A percentile compares a stretch with the other conserved stretches of the same genome.
Conservation (phyloP, 371 early-diverging fungal species). For the Syncephalastrum racemosum region DNA sequence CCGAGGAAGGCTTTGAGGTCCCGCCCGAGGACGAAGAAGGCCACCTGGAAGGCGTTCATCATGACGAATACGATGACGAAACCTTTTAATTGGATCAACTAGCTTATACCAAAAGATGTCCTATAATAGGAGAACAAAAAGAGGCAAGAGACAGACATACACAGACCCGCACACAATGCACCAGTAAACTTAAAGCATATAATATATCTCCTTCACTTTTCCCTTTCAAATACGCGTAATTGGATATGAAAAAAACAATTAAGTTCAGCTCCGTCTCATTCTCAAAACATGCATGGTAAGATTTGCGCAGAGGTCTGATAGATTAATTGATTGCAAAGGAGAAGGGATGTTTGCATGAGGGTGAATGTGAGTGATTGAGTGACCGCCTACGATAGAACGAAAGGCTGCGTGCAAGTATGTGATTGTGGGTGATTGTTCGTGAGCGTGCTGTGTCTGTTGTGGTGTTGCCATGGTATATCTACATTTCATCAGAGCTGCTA, state of each 20-base stretch:
- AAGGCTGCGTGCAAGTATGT: neutral
- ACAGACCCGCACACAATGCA: too few relatives aligned
- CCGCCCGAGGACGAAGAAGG: slow-evolving; percentile 40
- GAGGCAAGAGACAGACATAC: neutral
- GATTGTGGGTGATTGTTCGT: neutral
- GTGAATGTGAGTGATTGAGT: slow-evolving; percentile 5
- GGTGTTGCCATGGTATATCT: slow-evolving; percentile 25
- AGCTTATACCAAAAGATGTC: too few relatives aligned
- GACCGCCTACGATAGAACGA: neutral
- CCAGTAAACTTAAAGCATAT: too few relatives aligned
- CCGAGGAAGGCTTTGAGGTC: slow-evolving; percentile 66
- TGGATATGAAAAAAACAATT: too few relatives aligned
- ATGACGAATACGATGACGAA: slow-evolving; percentile 49
- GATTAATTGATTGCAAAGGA: neutral
- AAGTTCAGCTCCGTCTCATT: too few relatives aligned
- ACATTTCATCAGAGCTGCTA: slow-evolving; percentile 68
- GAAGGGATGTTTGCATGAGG: slow-evolving; percentile 1
- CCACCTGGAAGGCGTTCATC: slow-evolving; percentile 12
- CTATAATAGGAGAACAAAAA: neutral
- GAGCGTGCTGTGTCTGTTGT: too few relatives aligned
- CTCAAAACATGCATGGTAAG: too few relatives aligned
- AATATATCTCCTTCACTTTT: too few relatives aligned
- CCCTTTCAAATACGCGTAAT: too few relatives aligned
- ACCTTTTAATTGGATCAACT: slow-evolving; percentile 43
- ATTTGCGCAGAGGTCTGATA: too few relatives aligned